Base-by-base conservation (phyloP, 176 grass and related monocot species). In the Oryza rufipogon region DNA sequence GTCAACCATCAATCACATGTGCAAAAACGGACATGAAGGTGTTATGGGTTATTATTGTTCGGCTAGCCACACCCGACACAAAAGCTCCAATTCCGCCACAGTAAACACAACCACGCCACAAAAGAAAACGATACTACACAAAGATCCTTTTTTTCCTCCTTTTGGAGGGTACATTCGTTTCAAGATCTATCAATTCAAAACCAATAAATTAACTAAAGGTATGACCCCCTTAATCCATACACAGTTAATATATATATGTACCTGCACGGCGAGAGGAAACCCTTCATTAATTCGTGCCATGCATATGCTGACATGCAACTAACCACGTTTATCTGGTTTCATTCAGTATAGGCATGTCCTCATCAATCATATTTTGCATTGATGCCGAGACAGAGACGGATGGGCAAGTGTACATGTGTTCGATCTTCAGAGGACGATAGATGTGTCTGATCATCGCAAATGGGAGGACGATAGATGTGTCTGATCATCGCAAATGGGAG, bases 401-500 rank as follows among this genome's bases (percentile, higher is more conserved):
- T 63, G 58, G 9, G 20, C 58, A 63, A 63, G n/a, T 63, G 39
- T 41, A 41, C 39, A 41, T 41, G 39, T 41, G 20, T 63, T 63
- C 58, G 9, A 63, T 63, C 58, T 1, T 63, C 20, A 63, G 20
- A 63, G 46, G 61, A 42, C 33, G 33, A 28, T 80, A 44, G 42
- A 44, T 41, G 39, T 41, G 66, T 73, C 22, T 7, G 56, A 52
- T 75, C 39, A 47, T 30, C 78, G 52, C 17, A 54, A 80, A 82
- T 71, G 26, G 46, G 73, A 78, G 20, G 73, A 22, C 33, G 33
- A 28, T 80, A 44, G 42, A 44, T 41, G 39, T 41, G 66, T 73
- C 22, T 7, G 56, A 52, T 75, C 39, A 47, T 30, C 78, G 52
- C 17, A 54, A 80, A 82, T 71, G 26, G 46, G 73, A 78, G 20